Evolutionary conservation across 805 yeast genomes (phyloP).

Genomic region (Candida nemodendra): DNA sequence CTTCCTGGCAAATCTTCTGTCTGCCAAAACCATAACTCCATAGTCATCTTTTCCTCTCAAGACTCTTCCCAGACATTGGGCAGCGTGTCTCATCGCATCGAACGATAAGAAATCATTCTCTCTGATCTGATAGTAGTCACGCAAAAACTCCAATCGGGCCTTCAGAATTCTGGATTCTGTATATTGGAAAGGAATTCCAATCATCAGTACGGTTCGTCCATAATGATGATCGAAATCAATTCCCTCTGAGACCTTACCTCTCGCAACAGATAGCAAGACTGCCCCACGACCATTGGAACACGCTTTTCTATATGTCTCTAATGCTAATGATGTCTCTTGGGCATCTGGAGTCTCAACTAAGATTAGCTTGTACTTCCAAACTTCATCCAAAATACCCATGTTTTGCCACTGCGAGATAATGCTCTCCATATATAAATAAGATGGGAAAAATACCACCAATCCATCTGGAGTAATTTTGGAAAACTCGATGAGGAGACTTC

Average conservation of each 20-base stretch:
- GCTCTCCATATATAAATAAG: conserved; percentile 96
- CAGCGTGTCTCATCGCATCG: conserved; percentile 99
- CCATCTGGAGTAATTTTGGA: conserved; percentile 98
- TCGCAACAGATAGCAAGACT: conserved; percentile 90
- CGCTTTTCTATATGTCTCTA: conserved; percentile 94
- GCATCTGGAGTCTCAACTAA: conserved; percentile 99
- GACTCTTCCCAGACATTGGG: conserved; percentile 97
- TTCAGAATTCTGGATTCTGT: conserved; percentile 95
- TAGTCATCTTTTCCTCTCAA: conserved; percentile 97
- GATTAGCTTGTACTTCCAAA: conserved; percentile 94
- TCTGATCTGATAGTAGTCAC: conserved; percentile 89
- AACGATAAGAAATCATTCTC: conserved; percentile 94
- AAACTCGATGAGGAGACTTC: conserved; percentile 86
- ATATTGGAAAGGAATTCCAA: conserved; percentile 98
- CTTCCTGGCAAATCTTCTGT: conserved; percentile 84
- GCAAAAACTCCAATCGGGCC: conserved; percentile 88
- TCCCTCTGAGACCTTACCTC: conserved; percentile 98
- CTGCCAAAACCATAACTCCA: conserved; percentile 98
- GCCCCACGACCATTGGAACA: conserved; percentile 99
- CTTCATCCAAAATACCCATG: conserved; percentile 97
- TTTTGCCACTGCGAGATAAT: conserved; percentile 98
- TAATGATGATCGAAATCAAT: conserved; percentile 98
- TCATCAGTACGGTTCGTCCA: conserved; percentile 96
- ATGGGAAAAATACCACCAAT: conserved; percentile 95
- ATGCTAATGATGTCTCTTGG: conserved; percentile 93